Evolutionary conservation across 129 eudicot genomes (phyloP).

Genomic region (Deinandra increscens): DNA sequence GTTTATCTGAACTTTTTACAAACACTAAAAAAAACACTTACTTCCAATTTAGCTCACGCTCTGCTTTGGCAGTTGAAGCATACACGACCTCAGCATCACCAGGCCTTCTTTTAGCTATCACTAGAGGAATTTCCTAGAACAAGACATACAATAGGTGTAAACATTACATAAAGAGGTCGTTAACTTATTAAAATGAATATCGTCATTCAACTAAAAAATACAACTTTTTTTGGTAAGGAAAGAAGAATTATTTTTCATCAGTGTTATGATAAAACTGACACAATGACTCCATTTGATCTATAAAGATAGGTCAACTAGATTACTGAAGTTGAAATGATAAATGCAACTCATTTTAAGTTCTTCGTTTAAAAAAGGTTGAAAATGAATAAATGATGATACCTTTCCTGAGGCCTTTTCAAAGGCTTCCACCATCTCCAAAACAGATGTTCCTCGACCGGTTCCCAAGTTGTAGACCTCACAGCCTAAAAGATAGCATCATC

Average conservation of each 20-base stretch:
- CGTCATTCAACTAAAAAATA: not conserved
- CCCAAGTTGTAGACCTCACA: conserved; percentile 93
- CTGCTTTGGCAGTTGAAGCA: conserved; percentile 83
- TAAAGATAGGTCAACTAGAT: not conserved
- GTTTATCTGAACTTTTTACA: not conserved
- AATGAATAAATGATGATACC: conserved; percentile 38
- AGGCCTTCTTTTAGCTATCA: conserved; percentile 72
- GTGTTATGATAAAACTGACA: not conserved
- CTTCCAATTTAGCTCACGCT: conserved; percentile 87
- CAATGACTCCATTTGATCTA: not conserved
- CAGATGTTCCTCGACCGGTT: conserved; percentile 92
- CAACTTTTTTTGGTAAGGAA: not conserved
- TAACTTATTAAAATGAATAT: not conserved
- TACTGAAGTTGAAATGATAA: not conserved
- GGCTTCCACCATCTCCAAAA: conserved; percentile 91
- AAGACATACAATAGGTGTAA: not conserved
- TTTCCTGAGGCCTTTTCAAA: conserved; percentile 88
- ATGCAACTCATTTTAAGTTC: not conserved
- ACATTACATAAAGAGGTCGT: not conserved
- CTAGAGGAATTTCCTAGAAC: conserved; percentile 76
- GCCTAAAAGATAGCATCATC: conserved; percentile 41
- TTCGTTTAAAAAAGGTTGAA: not conserved
- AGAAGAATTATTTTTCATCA: too few species aligned
- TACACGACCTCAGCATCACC: conserved; percentile 92
- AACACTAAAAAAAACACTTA: conserved; percentile 38